Evolutionary conservation across 441 rosid genomes (phyloP).

Genomic region (Populus hybrid): DNA sequence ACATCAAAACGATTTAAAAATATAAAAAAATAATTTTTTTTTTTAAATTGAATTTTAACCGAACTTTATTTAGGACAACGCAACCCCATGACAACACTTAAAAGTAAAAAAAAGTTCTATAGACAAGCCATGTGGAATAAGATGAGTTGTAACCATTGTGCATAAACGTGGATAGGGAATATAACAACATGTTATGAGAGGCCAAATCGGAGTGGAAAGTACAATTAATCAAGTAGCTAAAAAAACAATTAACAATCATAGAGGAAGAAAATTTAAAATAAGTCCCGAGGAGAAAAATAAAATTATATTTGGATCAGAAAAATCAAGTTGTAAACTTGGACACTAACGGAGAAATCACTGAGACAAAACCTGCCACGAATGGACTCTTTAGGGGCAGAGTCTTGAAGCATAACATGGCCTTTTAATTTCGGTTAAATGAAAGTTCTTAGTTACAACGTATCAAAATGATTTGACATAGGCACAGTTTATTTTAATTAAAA

Average conservation of each 20-base stretch:
- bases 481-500: too few species aligned
- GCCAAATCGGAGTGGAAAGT: constrained; percentile 19
- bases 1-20: too few species aligned
- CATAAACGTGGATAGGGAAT: constrained; percentile 53
- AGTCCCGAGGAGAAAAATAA: constrained; percentile 25
- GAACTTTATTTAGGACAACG: fast-evolving
- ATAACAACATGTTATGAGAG: constrained; percentile 25
- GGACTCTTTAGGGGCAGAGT: too few species aligned
- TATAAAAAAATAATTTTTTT: too few species aligned
- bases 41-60: too few species aligned
- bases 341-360: constrained; percentile 30
- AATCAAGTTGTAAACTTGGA: constrained; percentile 58
- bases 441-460: too few species aligned
- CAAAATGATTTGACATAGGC: too few species aligned
- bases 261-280: neutral
- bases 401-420: too few species aligned
- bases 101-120: too few species aligned
- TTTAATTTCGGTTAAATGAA: too few species aligned
- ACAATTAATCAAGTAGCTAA: constrained; percentile 17
- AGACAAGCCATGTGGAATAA: neutral
- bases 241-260: neutral
- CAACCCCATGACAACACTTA: too few species aligned
- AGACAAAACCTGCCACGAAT: constrained; percentile 41
- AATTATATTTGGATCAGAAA: constrained; percentile 31
- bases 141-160: constrained; percentile 64